Evolutionary conservation across 768 basidiomycete species (phyloP).

Genomic region (Lactifluus echinatus): DNA sequence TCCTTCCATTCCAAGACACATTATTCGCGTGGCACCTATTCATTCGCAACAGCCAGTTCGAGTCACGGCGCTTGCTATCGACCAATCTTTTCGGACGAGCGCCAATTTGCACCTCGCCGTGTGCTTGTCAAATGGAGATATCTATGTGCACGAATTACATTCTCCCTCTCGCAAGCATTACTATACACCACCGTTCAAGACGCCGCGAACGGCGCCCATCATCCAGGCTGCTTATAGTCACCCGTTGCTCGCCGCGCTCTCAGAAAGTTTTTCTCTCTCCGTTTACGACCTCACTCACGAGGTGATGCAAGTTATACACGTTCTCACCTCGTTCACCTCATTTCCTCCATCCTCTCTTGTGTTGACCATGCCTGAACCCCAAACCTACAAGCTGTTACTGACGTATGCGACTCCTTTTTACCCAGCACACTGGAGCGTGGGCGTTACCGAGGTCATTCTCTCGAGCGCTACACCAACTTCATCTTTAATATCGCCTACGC

Average conservation of each 20-base stretch:
- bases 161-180: slow-evolving; percentile 35
- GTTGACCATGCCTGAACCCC: slow-evolving; percentile 51
- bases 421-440: slow-evolving; percentile 72
- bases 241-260: slow-evolving; percentile 66
- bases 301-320: slow-evolving; percentile 48
- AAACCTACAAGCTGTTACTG: slow-evolving; percentile 63
- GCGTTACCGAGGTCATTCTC: slow-evolving; percentile 69
- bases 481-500: slow-evolving; percentile 21
- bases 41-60: slow-evolving; percentile 27
- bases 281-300: slow-evolving; percentile 59
- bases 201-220: slow-evolving; percentile 37
- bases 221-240: slow-evolving; percentile 69
- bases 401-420: slow-evolving; percentile 73
- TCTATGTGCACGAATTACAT: slow-evolving; percentile 49
- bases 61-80: slow-evolving; percentile 61
- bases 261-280: slow-evolving; percentile 55
- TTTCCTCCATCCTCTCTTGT: slow-evolving; percentile 75
- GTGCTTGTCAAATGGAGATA: slow-evolving; percentile 64
- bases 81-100: slow-evolving; percentile 55
- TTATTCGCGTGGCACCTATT: slow-evolving; percentile 37
- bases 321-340: slow-evolving; percentile 67
- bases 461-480: slow-evolving; percentile 24
- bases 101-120: slow-evolving; percentile 39
- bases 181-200: slow-evolving; percentile 38
- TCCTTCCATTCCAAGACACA: slow-evolving; percentile 30